Evolutionary conservation across 1,139 yeast genomes (phyloP), one percentile per base, ranked within the genome.

Genomic region (Saccharomycopsis phalli): DNA sequence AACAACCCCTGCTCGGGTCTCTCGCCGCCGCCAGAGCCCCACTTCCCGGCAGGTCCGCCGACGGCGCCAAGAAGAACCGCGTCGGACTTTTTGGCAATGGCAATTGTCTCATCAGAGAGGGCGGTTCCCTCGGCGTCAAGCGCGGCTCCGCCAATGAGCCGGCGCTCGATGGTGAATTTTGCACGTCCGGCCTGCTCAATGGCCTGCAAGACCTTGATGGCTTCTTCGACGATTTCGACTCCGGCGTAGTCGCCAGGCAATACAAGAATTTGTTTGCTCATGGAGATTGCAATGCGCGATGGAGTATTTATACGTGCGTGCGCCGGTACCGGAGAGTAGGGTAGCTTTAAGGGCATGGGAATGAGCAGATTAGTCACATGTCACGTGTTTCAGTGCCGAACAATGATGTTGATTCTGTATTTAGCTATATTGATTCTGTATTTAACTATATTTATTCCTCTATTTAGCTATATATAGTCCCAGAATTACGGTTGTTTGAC

Each of bases 191-290:
- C 74, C 48, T 68, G 69, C 52, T 76, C 75, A 53, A 91, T 81
- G 41, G 95, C 86, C 45, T 75, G 68, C 48, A 91, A 71, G 27
- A 91, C 95, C 62, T 88, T 91, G 55, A 88, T 75, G 37, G 98
- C 96, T 67, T 88, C 97, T 25, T 66, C 76, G 44, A 84, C 76
- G 50, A 88, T 76, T 63, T 91, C 98, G 42, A 81, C 76, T 53
- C 98, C 98, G 44, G 83, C 95, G 55, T 91, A 97, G 68, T 91
- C 98, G 54, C 98, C 98, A 42, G 96, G 94, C 32, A 91, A 70
- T 44, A 88, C 74, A 34, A 93, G 93, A 53, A 91, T 77, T 43
- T 73, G 82, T 62, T 84, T 86, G 21, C 21, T 20, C 5, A 21
- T 6, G 21, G 17, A 14, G 31, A 7, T 28, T 13, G 6, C 27